These are phyloP conservation scores for Puccinia polysora DNA, from an alignment of 1,284 basidiomycete species.

Conservation along the genomic window DNA sequence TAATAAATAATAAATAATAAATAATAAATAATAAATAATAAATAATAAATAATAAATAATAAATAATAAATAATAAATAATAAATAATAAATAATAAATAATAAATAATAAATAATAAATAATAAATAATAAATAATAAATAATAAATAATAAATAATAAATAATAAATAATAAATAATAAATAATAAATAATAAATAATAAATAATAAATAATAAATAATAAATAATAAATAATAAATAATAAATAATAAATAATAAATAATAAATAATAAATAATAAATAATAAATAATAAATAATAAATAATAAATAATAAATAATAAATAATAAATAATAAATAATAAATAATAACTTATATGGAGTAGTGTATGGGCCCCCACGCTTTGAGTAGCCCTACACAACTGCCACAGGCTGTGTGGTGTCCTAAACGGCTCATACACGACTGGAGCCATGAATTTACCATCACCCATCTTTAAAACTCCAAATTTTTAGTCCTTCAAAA, in stretches of 20 bases:
- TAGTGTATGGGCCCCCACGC: too few relatives aligned
- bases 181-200: constrained; percentile 4
- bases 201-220: constrained; percentile 4
- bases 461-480: too few relatives aligned
- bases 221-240: constrained; percentile 4
- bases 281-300: constrained; percentile 4
- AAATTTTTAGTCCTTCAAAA: too few relatives aligned
- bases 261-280: constrained; percentile 4
- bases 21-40: constrained; percentile 4
- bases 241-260: constrained; percentile 4
- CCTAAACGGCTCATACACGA: too few relatives aligned
- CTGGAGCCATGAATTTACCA: too few relatives aligned
- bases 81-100: constrained; percentile 4
- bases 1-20: constrained; percentile 4
- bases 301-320: constrained; percentile 4
- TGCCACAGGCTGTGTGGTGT: too few relatives aligned
- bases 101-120: constrained; percentile 4
- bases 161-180: constrained; percentile 4
- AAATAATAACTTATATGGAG: neutral
- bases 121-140: constrained; percentile 4
- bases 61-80: constrained; percentile 4
- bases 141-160: constrained; percentile 4
- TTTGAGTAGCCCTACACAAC: too few relatives aligned
- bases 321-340: constrained; percentile 4
- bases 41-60: constrained; percentile 4